phyloP scores from a whole-genome alignment of 2,329 filamentous ascomycete genomes.

The Coniochaeta ligniaria region DNA sequence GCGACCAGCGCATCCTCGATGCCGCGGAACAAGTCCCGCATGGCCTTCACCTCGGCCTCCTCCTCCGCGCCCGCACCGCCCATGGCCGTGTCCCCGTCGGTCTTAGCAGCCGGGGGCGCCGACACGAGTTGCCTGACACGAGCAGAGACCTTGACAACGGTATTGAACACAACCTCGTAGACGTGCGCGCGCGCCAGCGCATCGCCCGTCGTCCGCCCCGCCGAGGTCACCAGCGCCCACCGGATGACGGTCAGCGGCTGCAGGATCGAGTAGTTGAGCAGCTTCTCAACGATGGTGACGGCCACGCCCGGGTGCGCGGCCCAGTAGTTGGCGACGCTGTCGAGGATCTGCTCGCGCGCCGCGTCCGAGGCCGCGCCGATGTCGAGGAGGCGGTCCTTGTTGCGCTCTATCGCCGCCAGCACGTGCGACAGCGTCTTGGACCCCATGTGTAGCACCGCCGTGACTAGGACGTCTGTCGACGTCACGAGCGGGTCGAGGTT shows the following conservation, averaged over 20 bases:
- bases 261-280: slow-evolving; percentile 94
- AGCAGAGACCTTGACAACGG: slow-evolving; percentile 82
- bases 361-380: slow-evolving; percentile 68
- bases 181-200: slow-evolving; percentile 68
- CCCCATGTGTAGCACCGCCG: slow-evolving; percentile 85
- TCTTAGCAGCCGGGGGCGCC: slow-evolving; percentile 24
- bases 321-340: slow-evolving; percentile 90
- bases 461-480: slow-evolving; percentile 93
- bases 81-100: slow-evolving; percentile 32
- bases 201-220: slow-evolving; percentile 44
- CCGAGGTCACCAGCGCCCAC: slow-evolving; percentile 69
- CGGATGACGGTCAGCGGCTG: slow-evolving; percentile 79
- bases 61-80: slow-evolving; percentile 7
- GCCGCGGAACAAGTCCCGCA: slow-evolving; percentile 71
- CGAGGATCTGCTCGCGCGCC: slow-evolving; percentile 81
- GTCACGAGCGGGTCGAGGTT: slow-evolving; percentile 72
- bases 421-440: slow-evolving; percentile 96
- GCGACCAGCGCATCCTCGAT: slow-evolving; percentile 72
- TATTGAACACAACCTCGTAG: slow-evolving; percentile 85
- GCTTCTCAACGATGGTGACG: slow-evolving; percentile 88
- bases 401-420: slow-evolving; percentile 89
- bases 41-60: slow-evolving; percentile 55
- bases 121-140: slow-evolving; percentile 75
- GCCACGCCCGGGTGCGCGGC: slow-evolving; percentile 84
- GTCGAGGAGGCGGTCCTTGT: slow-evolving; percentile 78